Conservation (phyloP, 768 basidiomycete species). For the Podaxis carcinomalis region DNA sequence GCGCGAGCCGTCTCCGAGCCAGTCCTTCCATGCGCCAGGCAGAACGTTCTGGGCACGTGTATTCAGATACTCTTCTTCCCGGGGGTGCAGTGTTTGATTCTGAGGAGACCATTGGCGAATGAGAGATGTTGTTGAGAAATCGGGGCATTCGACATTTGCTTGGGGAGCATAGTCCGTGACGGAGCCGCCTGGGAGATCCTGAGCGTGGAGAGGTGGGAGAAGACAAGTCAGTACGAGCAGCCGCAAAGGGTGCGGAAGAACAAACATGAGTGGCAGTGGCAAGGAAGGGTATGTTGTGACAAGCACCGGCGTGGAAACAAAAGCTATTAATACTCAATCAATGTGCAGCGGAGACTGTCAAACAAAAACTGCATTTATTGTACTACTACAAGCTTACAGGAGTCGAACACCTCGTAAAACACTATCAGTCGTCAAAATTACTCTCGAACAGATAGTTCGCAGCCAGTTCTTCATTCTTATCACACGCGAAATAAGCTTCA, state of each 20-base stretch:
- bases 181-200: not conserved
- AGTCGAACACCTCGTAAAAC: not conserved
- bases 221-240: not conserved
- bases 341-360: not conserved
- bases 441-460: conserved; percentile 90
- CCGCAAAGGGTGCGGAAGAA: not conserved
- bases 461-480: conserved; percentile 94
- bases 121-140: conserved; percentile 40
- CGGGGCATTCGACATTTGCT: conserved; percentile 46
- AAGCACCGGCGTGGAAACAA: not conserved
- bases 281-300: not conserved
- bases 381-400: not conserved
- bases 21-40: conserved; percentile 49
- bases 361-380: not conserved
- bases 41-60: conserved; percentile 37
- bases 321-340: not conserved
- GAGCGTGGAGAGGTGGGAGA: not conserved
- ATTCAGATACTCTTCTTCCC: conserved; percentile 44
- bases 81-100: conserved; percentile 46
- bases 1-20: conserved; percentile 51
- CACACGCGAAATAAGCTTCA: conserved; percentile 92
- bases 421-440: conserved; percentile 39
- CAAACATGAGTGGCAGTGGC: not conserved
- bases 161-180: conserved; percentile 51
- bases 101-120: conserved; percentile 47